These are phyloP conservation scores for Trichoderma erinaceum DNA, from an alignment of 495 filamentous ascomycete species.

Conservation along the genomic window DNA sequence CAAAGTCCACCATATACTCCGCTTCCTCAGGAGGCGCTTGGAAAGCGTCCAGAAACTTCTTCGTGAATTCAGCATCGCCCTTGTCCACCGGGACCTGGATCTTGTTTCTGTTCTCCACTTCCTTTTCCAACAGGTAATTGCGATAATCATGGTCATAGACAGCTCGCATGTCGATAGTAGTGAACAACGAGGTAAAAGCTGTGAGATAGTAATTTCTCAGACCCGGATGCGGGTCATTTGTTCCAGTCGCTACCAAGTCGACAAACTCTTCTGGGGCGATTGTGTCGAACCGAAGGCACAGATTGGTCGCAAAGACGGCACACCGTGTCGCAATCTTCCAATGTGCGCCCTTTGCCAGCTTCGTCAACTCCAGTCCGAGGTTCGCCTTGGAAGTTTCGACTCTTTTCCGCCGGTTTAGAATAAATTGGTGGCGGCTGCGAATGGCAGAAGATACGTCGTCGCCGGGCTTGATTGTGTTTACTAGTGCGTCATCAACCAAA, in stretches of 20 bases:
- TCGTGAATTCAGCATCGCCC: constrained; percentile 70
- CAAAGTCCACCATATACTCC: constrained; percentile 83
- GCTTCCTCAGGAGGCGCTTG: constrained; percentile 58
- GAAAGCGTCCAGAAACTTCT: constrained; percentile 71
- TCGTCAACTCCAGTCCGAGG: constrained; percentile 73
- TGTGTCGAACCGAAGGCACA: constrained; percentile 82
- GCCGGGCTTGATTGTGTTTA: constrained; percentile 67
- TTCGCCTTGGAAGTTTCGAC: constrained; percentile 79
- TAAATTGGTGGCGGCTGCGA: constrained; percentile 56
- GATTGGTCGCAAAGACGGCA: constrained; percentile 78
- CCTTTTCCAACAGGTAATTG: constrained; percentile 73
- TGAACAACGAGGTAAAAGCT: constrained; percentile 74
- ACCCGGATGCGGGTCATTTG: constrained; percentile 85
- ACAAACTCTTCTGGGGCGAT: constrained; percentile 76
- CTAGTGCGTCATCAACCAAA: constrained; percentile 66
- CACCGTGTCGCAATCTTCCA: constrained; percentile 94
- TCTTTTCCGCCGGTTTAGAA: constrained; percentile 62
- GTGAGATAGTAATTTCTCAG: constrained; percentile 74
- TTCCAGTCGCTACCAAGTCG: constrained; percentile 74
- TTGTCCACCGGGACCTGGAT: constrained; percentile 62
- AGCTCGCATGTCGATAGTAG: constrained; percentile 75
- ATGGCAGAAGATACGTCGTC: constrained; percentile 61
- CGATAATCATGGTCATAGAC: constrained; percentile 79
- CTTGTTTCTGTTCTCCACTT: constrained; percentile 62
- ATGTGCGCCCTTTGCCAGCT: constrained; percentile 69